These are phyloP conservation scores for Euphorbia peplus DNA, from an alignment of 345 rosid genomes.

Conservation along the genomic window DNA sequence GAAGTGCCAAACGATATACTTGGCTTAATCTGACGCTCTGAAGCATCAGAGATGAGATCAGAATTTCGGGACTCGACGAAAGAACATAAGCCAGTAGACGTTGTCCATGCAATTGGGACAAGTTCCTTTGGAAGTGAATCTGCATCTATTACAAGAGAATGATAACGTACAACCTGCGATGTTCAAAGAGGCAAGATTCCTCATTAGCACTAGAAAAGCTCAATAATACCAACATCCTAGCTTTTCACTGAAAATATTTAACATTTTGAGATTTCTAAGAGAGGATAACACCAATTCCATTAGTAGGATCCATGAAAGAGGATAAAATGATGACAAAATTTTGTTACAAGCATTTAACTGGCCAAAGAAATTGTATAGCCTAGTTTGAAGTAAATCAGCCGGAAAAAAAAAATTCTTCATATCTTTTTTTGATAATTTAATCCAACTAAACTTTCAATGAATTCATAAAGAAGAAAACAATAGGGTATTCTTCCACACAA, in stretches of 20 bases:
- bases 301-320: not conserved
- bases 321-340: not conserved
- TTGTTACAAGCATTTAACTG: not conserved
- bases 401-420: not conserved
- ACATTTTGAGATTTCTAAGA: not conserved
- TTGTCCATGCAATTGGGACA: constrained; percentile 82
- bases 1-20: constrained; percentile 23
- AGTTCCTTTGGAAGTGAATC: constrained; percentile 82
- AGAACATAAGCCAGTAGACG: constrained; percentile 49
- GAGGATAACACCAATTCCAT: not conserved
- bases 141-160: constrained; percentile 77
- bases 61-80: constrained; percentile 40
- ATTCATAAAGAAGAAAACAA: not conserved
- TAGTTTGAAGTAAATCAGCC: not conserved
- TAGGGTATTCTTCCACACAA: not conserved
- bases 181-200: not conserved
- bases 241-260: not conserved
- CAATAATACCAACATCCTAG: not conserved
- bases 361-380: not conserved
- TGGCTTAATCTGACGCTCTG: constrained; percentile 23
- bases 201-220: not conserved
- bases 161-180: constrained; percentile 86
- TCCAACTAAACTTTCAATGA: not conserved
- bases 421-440: too few species aligned
- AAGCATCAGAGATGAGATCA: constrained; percentile 28